phyloP scores from a whole-genome alignment of 2,329 filamentous ascomycete species.

The Colletotrichum camelliae region DNA sequence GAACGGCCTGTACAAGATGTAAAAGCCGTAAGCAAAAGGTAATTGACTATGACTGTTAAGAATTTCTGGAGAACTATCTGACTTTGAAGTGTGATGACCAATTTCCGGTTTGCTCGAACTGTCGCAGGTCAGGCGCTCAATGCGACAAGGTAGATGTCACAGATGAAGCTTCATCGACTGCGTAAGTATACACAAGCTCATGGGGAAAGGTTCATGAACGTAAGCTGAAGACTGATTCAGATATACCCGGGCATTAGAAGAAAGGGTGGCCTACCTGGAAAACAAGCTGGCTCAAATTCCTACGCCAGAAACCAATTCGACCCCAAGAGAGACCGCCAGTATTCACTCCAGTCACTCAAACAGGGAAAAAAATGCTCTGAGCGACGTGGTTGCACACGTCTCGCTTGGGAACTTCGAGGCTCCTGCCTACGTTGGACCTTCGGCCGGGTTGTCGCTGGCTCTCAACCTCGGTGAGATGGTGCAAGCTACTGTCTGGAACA shows the following conservation, averaged over 20 bases:
- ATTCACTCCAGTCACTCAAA: neutral
- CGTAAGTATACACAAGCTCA: neutral
- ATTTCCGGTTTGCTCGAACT: conserved; percentile 49
- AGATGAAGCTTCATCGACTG: conserved; percentile 25
- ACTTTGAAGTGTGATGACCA: conserved; percentile 45
- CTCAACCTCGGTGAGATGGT: conserved; percentile 58
- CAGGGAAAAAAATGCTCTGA: conserved; percentile 29
- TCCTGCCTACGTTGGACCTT: conserved; percentile 47
- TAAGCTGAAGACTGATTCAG: conserved; percentile 25
- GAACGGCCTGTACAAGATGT: conserved; percentile 50
- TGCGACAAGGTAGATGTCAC: conserved; percentile 48
- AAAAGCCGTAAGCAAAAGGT: conserved; percentile 51
- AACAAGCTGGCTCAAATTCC: conserved; percentile 25
- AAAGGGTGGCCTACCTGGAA: conserved; percentile 47
- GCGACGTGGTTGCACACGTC: conserved; percentile 54
- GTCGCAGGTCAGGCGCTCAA: conserved; percentile 41
- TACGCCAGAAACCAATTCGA: neutral
- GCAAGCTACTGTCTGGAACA: conserved; percentile 59
- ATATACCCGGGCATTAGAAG: conserved; percentile 47
- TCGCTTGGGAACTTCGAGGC: conserved; percentile 49
- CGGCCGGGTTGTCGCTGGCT: conserved; percentile 53
- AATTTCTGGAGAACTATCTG: neutral
- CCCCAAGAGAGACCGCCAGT: neutral
- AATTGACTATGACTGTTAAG: neutral
- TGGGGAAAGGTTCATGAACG: neutral